Percentiles rank a stretch among this genome's conserved stretches.
Conservation (phyloP, 2,329 filamentous ascomycete genomes). For the Peltaster fructicola region DNA sequence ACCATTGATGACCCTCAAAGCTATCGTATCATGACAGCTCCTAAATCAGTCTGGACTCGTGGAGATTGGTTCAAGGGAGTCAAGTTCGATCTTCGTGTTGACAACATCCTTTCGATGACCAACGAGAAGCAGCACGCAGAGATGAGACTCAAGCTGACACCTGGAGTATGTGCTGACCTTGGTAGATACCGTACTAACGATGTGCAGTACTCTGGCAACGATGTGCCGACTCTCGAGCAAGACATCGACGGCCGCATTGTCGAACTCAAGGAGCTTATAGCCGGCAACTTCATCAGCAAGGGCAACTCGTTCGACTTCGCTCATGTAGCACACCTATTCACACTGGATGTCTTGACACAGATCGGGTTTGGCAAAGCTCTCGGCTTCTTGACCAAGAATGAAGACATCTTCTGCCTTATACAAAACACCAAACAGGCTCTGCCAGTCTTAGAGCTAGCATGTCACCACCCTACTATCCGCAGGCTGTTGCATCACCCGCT, state of each 20-base stretch:
- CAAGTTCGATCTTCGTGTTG: slow-evolving; percentile 34
- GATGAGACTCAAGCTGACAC: slow-evolving; percentile 32
- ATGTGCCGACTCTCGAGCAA: slow-evolving; percentile 33
- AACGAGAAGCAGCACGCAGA: slow-evolving; percentile 31
- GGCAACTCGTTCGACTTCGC: slow-evolving; percentile 24
- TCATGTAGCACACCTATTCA: slow-evolving; percentile 34
- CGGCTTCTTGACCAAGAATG: slow-evolving; percentile 32
- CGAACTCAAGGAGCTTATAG: slow-evolving; percentile 31
- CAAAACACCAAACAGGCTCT: slow-evolving; percentile 4
- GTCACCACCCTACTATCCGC: slow-evolving; percentile 11
- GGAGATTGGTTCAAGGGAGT: slow-evolving; percentile 31
- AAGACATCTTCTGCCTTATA: no score
- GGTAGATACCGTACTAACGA: slow-evolving; percentile 2
- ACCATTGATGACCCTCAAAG: slow-evolving; percentile 33
- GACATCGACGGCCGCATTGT: slow-evolving; percentile 31
- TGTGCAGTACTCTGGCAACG: slow-evolving; percentile 36
- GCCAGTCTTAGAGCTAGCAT: slow-evolving; percentile 10
- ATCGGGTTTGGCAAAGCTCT: slow-evolving; percentile 36
- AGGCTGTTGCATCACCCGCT: slow-evolving; percentile 9
- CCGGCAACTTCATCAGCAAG: slow-evolving; percentile 29
- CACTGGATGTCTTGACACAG: slow-evolving; percentile 38
- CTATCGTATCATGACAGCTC: slow-evolving; percentile 27
- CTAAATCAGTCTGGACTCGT: slow-evolving; percentile 13
- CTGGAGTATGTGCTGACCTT: slow-evolving; percentile 25
- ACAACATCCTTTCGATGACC: slow-evolving; percentile 37